These are phyloP conservation scores for Saturnispora gosingensis DNA, from an alignment of 805 yeast genomes.

Conservation along the genomic window DNA sequence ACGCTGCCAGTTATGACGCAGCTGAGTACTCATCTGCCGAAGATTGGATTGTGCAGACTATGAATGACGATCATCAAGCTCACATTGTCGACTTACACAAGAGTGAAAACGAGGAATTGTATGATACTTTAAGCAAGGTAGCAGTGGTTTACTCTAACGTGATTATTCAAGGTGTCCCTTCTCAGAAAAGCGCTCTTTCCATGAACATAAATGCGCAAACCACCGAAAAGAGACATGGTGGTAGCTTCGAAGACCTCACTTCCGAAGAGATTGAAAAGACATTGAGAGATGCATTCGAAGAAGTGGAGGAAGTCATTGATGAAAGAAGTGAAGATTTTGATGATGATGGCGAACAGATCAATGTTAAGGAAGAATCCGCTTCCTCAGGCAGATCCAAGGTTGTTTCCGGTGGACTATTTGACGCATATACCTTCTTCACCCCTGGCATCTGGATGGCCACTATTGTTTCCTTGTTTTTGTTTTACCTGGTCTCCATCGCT, in stretches of 20 bases:
- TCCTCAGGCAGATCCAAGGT: slow-evolving; percentile 4
- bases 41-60: background rate
- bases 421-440: slow-evolving; percentile 60
- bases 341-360: background rate
- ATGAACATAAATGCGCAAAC: too few relatives aligned
- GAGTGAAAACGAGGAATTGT: slow-evolving; percentile 5
- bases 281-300: slow-evolving; percentile 24
- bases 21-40: background rate
- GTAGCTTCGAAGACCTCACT: slow-evolving; percentile 17
- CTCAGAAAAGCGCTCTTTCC: too few relatives aligned
- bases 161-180: slow-evolving; percentile 24
- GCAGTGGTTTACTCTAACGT: slow-evolving; percentile 13
- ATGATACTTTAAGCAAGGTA: slow-evolving; percentile 11
- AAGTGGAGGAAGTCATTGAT: slow-evolving; percentile 20
- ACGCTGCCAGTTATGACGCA: too few relatives aligned
- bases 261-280: slow-evolving; percentile 22
- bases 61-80: slow-evolving; percentile 4
- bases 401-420: slow-evolving; percentile 39
- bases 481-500: slow-evolving; percentile 51
- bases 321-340: slow-evolving; percentile 3
- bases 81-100: background rate
- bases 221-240: slow-evolving; percentile 11
- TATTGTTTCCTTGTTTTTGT: slow-evolving; percentile 52
- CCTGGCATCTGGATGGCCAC: slow-evolving; percentile 75
- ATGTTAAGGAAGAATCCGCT: background rate